Base-by-base conservation (phyloP, 768 basidiomycete genomes). In the Rhodotorula diobovata region DNA sequence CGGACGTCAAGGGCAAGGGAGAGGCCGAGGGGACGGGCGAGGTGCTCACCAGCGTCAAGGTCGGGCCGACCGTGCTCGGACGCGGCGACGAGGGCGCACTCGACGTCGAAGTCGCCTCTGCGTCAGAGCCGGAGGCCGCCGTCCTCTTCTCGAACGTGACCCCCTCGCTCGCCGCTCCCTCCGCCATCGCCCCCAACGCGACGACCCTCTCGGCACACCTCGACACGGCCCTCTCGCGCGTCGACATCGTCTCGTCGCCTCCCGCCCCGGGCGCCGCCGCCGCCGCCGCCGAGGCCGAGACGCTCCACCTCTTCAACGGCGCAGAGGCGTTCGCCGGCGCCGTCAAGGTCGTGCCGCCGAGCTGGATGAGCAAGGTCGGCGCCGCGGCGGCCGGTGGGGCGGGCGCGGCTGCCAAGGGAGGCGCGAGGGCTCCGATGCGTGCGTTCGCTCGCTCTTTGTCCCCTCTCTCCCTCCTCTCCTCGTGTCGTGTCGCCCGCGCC, bases 351-450 rank as follows among this genome's bases (percentile, higher is more conserved):
- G 68, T 66, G 20, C 68, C 77, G 48, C 69, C 73, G 25, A 71
- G 71, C 14, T 71, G 70, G 74, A 65, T 69, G 61, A 62, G 45
- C 37, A 55, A 63, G 15, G 63, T 72, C 25, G 63, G 51, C 12
- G 62, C 41, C 5, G 65, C 61, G 43, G 37, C 6, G 5, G 32
- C 6, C 57, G 70, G 14, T 14, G 70, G 25, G 25, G 39, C 16
- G 56, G 63, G 30, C 34, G 58, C 23, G n/a, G 41, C 45, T 32
- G 61, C 34, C 4, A 59, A 34, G 15, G 74, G 71, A 1, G 74
- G 73, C 9, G 93, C 93, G 23, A 93, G 93, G 90, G 93, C 93
- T n/a, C 91, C 91, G 79, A 84, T 73, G 75, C 74, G 66, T 67
- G 34, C 46, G 70, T 63, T 18, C 14, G 2, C 41, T 12, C 11